Percentiles rank a stretch among this genome's conserved stretches.
Evolutionary conservation across 148 eudicot species (phyloP).

Genomic region (Camellia lanceoleosa): DNA sequence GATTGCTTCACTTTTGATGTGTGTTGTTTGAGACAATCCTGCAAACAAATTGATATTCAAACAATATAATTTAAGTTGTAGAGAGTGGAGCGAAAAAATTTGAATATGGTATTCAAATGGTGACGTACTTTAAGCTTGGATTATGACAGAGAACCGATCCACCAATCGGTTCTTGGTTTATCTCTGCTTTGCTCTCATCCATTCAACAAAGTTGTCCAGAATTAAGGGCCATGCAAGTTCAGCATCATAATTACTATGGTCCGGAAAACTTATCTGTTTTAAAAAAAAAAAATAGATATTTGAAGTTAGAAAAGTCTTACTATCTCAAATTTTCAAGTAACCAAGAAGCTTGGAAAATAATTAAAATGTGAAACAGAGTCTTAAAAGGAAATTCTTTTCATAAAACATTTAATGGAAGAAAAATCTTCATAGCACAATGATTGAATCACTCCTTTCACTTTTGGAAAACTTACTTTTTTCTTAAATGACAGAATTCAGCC

Average conservation of each 20-base stretch:
- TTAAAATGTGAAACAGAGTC: neutral
- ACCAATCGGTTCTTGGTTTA: conserved; percentile 18
- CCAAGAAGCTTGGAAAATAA: neutral
- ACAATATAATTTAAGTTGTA: conserved; percentile 2
- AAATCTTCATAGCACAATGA: neutral
- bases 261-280: conserved; percentile 78
- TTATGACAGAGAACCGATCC: conserved; percentile 7
- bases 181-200: conserved; percentile 69
- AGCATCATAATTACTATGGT: conserved; percentile 65
- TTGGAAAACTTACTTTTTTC: neutral
- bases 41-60: conserved; percentile 19
- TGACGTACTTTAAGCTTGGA: neutral
- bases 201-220: conserved; percentile 89
- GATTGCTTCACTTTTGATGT: neutral
- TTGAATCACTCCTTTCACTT: neutral
- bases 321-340: neutral
- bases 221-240: conserved; percentile 90
- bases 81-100: neutral
- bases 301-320: neutral
- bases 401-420: neutral
- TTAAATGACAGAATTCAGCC: neutral
- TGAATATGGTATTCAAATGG: neutral
- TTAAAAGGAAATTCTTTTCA: neutral
- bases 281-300: neutral
- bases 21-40: conserved; percentile 22